Evolutionary conservation across 192 early-diverging fungal genomes (phyloP), one percentile per base, ranked within the genome.

Genomic region (Physocladia obscura): DNA sequence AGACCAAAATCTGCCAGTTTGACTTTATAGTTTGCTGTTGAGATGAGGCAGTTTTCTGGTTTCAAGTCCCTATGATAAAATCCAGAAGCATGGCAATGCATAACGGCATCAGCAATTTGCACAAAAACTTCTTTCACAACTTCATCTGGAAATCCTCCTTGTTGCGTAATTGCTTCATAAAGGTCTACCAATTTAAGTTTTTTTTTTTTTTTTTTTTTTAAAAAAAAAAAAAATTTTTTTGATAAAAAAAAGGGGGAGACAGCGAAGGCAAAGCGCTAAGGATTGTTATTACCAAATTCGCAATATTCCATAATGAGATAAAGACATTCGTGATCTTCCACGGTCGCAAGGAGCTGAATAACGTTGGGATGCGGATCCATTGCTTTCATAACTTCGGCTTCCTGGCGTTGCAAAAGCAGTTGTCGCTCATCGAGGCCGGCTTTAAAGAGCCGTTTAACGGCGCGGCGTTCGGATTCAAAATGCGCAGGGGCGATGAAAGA

Each of bases 1-100:
- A 96, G 87, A 4, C 94, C 94, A 88, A 96, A 96, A 82, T 96
- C 94, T 8, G 92, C 90, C 17, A 96, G 80, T 78, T 94, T 95
- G 54, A 95, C 81, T 49, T 71, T 68, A 47, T 79, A 74, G 57
- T 79, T 74, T 44, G 62, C 47, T 15, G 69, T 78, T 8, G 65
- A 77, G 37, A 79, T 58, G 29, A 96, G 79, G 30, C 93, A 83
- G 73, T 97, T 97, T 77, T 97, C 95, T n/a, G 93, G 92, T 80
- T 98, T 96, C 63, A 98, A 69, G 76, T 98, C 94, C 63, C 96
- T 89, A 76, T 96, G 96, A 79, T 91, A 94, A 50, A 94, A 88
- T 49, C 89, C 90, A 39, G 78, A 79, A 2, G 76, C 73, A 74
- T 97, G 95, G 65, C 88, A 89, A 77, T 89, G 83, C 30, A 79